Base-by-base conservation (phyloP, 768 basidiomycete species). In the Russula dissimulans region DNA sequence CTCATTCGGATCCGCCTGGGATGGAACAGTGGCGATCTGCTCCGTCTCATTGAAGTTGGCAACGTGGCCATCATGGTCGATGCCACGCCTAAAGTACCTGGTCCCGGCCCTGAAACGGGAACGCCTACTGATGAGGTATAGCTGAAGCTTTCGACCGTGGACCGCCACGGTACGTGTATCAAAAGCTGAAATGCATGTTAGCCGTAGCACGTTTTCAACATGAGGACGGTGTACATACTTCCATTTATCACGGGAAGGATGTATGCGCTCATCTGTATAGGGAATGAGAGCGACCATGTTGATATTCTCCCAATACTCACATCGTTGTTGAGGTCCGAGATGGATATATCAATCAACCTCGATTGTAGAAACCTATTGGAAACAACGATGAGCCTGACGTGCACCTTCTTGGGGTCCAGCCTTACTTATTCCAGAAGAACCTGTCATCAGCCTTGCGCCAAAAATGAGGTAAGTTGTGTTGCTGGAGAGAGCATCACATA, bases 41-140 rank as follows among this genome's bases (percentile, higher is more conserved):
- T 99, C 97, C 6, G 97, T 95, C 73, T 99, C 97, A 71, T 97
- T 97, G 75, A 92, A 98, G 73, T 99, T 99, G 59, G 94, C 92
- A 44, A 91, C 90, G 70, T 97, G 83, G 2, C 95, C 97, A 9
- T 88, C 77, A 18, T 82, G 76, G 71, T 98, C 94, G 66, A 99
- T 80, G 5, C 97, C 97, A 49, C 97, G 86, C 18, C 92, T 83
- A 75, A 98, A 97, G 79, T 95, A 98, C 52, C 97, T 90, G 14
- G 97, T 97, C 5, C 97, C 97, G 32, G 97, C 92, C 59, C 95
- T 85, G 75, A 87, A 89, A 22, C 97, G 89, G 11, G 92, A 95
- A 54, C 95, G 89, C 32, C 97, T 87, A 65, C 94, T 94, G 66
- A 98, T 88, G 67, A 99, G 84, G 67, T 83, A 85, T 65, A 98